Percentiles rank a stretch among this genome's conserved stretches.
Conservation (phyloP, 129 eudicot genomes). For the Flaveria bidentis region DNA sequence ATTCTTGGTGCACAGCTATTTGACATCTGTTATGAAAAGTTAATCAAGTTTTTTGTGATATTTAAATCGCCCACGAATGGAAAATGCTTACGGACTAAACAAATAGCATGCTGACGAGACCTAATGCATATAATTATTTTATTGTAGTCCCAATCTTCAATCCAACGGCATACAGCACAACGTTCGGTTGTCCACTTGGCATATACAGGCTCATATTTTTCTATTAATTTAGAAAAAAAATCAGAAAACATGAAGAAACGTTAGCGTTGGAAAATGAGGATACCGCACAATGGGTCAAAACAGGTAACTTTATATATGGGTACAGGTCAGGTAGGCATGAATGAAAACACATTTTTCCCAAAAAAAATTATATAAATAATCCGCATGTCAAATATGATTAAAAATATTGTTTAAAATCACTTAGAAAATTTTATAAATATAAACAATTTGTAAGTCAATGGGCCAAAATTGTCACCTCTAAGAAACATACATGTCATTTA, state of each 20-base stretch:
- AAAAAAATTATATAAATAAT: background rate
- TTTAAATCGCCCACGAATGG: conserved; percentile 4
- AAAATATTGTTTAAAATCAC: background rate
- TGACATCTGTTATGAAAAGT: conserved; percentile 70
- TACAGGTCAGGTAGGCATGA: background rate
- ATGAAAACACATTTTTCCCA: background rate
- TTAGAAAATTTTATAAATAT: background rate
- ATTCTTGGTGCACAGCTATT: conserved; percentile 99
- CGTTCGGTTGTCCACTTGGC: conserved; percentile 99
- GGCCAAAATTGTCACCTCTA: background rate
- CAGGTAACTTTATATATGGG: background rate
- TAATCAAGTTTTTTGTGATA: background rate
- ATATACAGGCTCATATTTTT: conserved; percentile 78
- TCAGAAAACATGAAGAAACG: conserved; percentile 5
- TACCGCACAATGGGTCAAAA: conserved; percentile 5
- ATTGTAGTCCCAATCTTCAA: conserved; percentile 99
- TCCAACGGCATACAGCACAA: conserved; percentile 99
- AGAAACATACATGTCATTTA: background rate
- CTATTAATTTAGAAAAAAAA: conserved; percentile 39
- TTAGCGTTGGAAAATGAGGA: background rate
- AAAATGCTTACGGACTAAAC: conserved; percentile 4
- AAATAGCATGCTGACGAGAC: conserved; percentile 31
- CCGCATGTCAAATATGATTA: background rate
- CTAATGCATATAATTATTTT: conserved; percentile 95
- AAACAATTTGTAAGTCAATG: background rate